Conservation (phyloP, 208 protist species). For the Leishmania guyanensis region DNA sequence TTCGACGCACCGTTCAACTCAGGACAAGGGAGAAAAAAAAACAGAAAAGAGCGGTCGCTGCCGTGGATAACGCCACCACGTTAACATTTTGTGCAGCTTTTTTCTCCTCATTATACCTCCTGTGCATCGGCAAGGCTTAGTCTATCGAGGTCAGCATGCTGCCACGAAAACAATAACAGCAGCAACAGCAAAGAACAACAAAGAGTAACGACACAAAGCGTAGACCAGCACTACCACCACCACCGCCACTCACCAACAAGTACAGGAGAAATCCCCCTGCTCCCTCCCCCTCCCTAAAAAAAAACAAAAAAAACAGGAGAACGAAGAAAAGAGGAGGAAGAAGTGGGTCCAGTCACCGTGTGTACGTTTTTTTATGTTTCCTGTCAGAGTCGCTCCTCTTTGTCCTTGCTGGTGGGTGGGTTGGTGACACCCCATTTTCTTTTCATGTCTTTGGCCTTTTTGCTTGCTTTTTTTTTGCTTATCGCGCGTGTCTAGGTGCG, state of each 20-base stretch:
- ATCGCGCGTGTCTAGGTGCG: neutral
- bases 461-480: neutral
- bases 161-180: neutral
- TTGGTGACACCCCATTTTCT: neutral
- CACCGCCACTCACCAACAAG: neutral
- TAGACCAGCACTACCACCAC: neutral
- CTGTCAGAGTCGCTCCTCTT: neutral
- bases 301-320: neutral
- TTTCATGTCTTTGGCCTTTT: neutral
- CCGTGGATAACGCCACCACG: neutral
- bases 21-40: neutral
- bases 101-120: neutral
- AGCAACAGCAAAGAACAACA: neutral
- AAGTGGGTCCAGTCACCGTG: neutral
- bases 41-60: neutral
- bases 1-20: neutral
- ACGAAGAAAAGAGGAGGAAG: conserved; percentile 16
- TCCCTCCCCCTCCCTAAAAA: neutral
- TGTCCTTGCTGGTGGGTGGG: neutral
- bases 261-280: too few relatives aligned
- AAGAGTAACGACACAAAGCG: neutral
- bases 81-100: neutral
- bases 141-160: neutral
- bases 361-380: neutral
- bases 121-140: neutral